These are phyloP conservation scores for Alternaria postmessia DNA, from an alignment of 2,329 filamentous ascomycete genomes.

Conservation along the genomic window DNA sequence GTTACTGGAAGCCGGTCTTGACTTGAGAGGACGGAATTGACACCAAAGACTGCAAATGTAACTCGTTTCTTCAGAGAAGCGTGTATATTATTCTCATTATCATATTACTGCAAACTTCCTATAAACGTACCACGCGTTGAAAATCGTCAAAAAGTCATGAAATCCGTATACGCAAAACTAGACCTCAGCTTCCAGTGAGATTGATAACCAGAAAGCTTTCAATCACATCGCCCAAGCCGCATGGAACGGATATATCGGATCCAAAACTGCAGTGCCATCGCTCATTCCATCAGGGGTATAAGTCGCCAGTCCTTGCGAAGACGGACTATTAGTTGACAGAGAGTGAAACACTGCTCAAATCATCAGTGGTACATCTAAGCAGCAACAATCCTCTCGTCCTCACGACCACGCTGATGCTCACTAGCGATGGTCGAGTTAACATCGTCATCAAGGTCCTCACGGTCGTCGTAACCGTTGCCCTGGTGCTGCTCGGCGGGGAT, in stretches of 20 bases:
- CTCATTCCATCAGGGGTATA: constrained; percentile 46
- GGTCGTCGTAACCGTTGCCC: constrained; percentile 69
- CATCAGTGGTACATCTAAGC: constrained; percentile 37
- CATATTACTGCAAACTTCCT: constrained; percentile 17
- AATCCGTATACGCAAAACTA: constrained; percentile 14
- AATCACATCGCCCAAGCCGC: constrained; percentile 21
- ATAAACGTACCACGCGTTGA: constrained; percentile 13
- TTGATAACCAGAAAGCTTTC: constrained; percentile 6
- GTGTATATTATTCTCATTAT: constrained; percentile 14
- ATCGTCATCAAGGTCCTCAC: constrained; percentile 68
- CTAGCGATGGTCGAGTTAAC: constrained; percentile 52
- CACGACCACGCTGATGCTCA: constrained; percentile 55
- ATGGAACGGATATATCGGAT: constrained; percentile 11
- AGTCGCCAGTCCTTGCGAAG: constrained; percentile 34
- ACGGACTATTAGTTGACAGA: constrained; percentile 34
- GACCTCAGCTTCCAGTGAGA: constrained; percentile 1
- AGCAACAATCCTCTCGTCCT: constrained; percentile 55
- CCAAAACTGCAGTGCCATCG: constrained; percentile 19
- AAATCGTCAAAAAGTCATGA: constrained; percentile 16
- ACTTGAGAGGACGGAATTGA: not conserved
- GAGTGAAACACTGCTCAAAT: constrained; percentile 27
- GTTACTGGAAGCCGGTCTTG: not conserved
- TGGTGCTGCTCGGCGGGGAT: constrained; percentile 70
- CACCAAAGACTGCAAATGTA: not conserved
- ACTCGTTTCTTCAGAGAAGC: not conserved